Conservation (phyloP, 2,329 filamentous ascomycete species). For the Aspergillus carbonarius region DNA sequence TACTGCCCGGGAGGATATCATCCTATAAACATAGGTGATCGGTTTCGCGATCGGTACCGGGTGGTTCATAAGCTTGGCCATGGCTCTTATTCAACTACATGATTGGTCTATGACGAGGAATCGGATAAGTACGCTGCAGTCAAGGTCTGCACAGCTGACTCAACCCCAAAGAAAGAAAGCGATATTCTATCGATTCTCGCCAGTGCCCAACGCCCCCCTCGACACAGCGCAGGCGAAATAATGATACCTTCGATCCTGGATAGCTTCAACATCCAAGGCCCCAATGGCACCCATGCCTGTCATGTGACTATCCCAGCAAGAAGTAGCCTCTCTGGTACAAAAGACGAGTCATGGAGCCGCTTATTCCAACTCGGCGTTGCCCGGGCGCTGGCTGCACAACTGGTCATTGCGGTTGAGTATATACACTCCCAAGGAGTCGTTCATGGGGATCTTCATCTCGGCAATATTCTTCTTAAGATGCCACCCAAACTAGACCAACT, state of each 20-base stretch:
- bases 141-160: slow-evolving; percentile 11
- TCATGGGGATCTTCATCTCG: slow-evolving; percentile 39
- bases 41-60: slow-evolving; percentile 33
- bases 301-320: slow-evolving; percentile 20
- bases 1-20: slow-evolving; percentile 31
- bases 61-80: slow-evolving; percentile 44
- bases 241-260: slow-evolving; percentile 22
- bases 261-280: slow-evolving; percentile 21
- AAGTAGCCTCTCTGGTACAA: slow-evolving; percentile 18
- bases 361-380: slow-evolving; percentile 27
- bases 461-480: slow-evolving; percentile 35
- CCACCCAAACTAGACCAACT: neutral
- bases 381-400: slow-evolving; percentile 26
- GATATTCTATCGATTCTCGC: slow-evolving; percentile 23
- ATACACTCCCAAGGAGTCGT: slow-evolving; percentile 21
- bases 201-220: neutral
- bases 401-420: slow-evolving; percentile 32
- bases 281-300: slow-evolving; percentile 29
- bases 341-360: slow-evolving; percentile 22
- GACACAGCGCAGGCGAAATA: neutral
- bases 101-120: neutral
- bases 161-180: neutral
- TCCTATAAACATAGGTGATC: slow-evolving; percentile 29
- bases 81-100: slow-evolving; percentile 35
- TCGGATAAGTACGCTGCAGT: slow-evolving; percentile 25